phyloP scores from a whole-genome alignment of 768 basidiomycete species.

The Galerina marginata region DNA sequence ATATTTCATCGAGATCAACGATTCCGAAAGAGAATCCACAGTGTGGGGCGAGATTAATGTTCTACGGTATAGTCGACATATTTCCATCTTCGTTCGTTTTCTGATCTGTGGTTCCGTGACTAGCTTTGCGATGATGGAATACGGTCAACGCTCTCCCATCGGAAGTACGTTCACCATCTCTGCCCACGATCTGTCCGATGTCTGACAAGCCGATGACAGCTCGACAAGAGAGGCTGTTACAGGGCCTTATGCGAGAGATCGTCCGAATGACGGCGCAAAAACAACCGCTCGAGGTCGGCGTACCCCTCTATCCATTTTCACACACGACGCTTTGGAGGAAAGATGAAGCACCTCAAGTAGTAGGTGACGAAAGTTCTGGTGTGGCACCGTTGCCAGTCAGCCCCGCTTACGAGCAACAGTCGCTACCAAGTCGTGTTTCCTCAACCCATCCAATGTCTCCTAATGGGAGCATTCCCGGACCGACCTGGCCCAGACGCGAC shows the following conservation, averaged over 20 bases:
- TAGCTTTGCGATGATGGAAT: conserved; percentile 85
- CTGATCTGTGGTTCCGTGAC: conserved; percentile 8
- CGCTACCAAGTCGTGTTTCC: conserved; percentile 24
- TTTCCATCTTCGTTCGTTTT: not conserved
- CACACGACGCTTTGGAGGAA: conserved; percentile 65
- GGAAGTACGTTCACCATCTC: conserved; percentile 61
- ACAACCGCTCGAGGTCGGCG: conserved; percentile 77
- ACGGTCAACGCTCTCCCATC: conserved; percentile 80
- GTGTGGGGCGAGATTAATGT: conserved; percentile 91
- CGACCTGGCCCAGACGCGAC: conserved; percentile 32
- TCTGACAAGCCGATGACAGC: conserved; percentile 44
- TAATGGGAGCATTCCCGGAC: conserved; percentile 15
- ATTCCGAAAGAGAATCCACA: conserved; percentile 71
- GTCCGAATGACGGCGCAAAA: conserved; percentile 83
- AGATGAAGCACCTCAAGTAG: conserved; percentile 38
- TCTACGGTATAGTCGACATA: conserved; percentile 55
- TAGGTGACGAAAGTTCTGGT: conserved; percentile 34
- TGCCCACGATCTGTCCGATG: conserved; percentile 4
- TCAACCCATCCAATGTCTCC: conserved; percentile 21
- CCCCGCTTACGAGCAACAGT: conserved; percentile 38
- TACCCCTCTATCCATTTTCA: conserved; percentile 86
- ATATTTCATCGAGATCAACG: conserved; percentile 83
- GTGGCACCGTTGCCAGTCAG: conserved; percentile 45
- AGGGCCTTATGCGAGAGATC: conserved; percentile 85
- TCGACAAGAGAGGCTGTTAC: conserved; percentile 82